phyloP scores from a whole-genome alignment of 148 eudicot genomes.

The Cornus controversa region DNA sequence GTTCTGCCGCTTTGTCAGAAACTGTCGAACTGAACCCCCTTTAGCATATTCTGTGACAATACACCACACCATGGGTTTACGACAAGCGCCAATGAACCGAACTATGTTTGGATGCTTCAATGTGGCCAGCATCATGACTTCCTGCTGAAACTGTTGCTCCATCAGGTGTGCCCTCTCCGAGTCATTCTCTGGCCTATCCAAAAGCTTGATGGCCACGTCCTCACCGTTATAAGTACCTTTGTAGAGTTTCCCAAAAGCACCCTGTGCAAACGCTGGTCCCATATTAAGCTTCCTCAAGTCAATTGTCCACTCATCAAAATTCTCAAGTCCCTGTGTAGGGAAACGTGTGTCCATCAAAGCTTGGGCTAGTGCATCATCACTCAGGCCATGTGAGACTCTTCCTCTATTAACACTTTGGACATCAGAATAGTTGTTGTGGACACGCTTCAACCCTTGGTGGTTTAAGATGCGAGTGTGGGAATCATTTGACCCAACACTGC shows the following conservation, averaged over 20 bases:
- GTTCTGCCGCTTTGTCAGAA: slow-evolving; percentile 73
- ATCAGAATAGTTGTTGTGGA: slow-evolving; percentile 57
- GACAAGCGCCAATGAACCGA: slow-evolving; percentile 90
- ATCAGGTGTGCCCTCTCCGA: slow-evolving; percentile 74
- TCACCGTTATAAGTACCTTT: slow-evolving; percentile 90
- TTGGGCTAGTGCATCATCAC: slow-evolving; percentile 90
- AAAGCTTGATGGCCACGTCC: slow-evolving; percentile 93
- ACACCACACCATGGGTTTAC: slow-evolving; percentile 99
- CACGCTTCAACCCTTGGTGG: slow-evolving; percentile 79
- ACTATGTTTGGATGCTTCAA: slow-evolving; percentile 93
- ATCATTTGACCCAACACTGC: slow-evolving; percentile 91
- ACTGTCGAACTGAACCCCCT: slow-evolving; percentile 96
- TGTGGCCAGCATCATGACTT: slow-evolving; percentile 95
- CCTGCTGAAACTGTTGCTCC: slow-evolving; percentile 99
- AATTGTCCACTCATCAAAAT: slow-evolving; percentile 95
- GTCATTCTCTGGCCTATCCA: slow-evolving; percentile 98
- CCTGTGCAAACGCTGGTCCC: slow-evolving; percentile 96
- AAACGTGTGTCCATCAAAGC: slow-evolving; percentile 78
- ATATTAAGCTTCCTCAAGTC: slow-evolving; percentile 86
- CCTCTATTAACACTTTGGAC: slow-evolving; percentile 76
- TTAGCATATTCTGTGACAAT: slow-evolving; percentile 96
- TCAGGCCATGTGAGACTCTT: slow-evolving; percentile 71
- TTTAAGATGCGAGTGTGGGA: slow-evolving; percentile 85
- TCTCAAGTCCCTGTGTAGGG: slow-evolving; percentile 73
- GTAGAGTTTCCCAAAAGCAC: slow-evolving; percentile 96